Evolutionary conservation across 495 filamentous ascomycete species (phyloP).

Genomic region (Acidomyces sp.): DNA sequence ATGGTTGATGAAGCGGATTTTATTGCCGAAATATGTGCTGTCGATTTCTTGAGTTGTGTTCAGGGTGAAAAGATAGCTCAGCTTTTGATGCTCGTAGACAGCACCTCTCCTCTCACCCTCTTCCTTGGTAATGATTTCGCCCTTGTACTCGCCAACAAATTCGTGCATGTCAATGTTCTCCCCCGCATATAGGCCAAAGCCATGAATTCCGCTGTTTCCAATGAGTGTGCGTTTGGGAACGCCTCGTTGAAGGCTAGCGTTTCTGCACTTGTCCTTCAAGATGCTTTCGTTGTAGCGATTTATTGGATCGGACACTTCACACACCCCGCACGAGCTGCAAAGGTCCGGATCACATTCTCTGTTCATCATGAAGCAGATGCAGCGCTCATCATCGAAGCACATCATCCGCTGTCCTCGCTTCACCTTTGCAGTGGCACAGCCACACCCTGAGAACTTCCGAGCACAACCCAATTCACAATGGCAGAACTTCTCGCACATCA

Average conservation of each 20-base stretch:
- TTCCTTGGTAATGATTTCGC: constrained; percentile 50
- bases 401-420: constrained; percentile 29
- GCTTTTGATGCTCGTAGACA: constrained; percentile 46
- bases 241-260: constrained; percentile 48
- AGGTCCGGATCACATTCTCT: constrained; percentile 62
- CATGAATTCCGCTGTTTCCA: constrained; percentile 47
- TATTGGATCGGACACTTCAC: constrained; percentile 46
- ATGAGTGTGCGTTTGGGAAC: constrained; percentile 46
- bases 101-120: constrained; percentile 53
- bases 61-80: constrained; percentile 54
- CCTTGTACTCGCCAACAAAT: constrained; percentile 60
- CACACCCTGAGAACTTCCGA: constrained; percentile 53
- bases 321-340: constrained; percentile 51
- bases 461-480: constrained; percentile 45
- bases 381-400: constrained; percentile 39
- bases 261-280: constrained; percentile 42
- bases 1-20: constrained; percentile 58
- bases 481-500: constrained; percentile 58
- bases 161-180: constrained; percentile 46
- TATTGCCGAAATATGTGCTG: constrained; percentile 36
- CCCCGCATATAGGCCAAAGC: constrained; percentile 52
- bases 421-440: constrained; percentile 35
- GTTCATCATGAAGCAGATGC: constrained; percentile 46
- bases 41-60: constrained; percentile 36
- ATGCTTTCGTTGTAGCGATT: constrained; percentile 42